Evolutionary conservation across 1,284 basidiomycete species (phyloP), one percentile per base, ranked within the genome.

Genomic region (Sporisorium exsertum): DNA sequence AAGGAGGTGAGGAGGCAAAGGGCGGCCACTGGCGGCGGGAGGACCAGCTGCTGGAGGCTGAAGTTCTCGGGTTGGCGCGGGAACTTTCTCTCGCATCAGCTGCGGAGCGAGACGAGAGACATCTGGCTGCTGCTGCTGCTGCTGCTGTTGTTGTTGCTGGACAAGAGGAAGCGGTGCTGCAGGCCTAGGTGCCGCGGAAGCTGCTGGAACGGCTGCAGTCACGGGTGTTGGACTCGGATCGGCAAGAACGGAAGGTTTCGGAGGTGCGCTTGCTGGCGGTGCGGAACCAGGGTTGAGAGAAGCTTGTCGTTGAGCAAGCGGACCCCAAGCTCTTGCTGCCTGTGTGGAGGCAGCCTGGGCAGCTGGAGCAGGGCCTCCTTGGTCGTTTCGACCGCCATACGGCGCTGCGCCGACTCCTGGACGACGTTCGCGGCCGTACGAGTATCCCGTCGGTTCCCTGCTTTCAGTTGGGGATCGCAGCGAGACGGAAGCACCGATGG

Each of bases 241-340:
- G 5, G 47, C 45, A 35, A 59, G 24, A 2, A 42, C 24, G 5
- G 60, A 42, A 15, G 69, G 26, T 42, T 47, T 64, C 26, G 67
- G 24, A 8, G 65, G 37, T 24, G 50, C 56, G 35, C 45, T 35
- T 20, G 58, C 40, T 10, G 66, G 60, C 15, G 61, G 65, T n/a
- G 63, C 62, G 15, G 73, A 56, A 58, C 65, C 68, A 3, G 73
- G 74, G 16, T 77, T 77, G 50, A 77, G 59, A 22, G 74, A 77
- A 53, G 80, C 73, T 56, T 78, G 64, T 58, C 80, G 53, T 61
- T 80, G 52, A 65, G 82, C 83, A 15, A 85, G 60, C 2, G 83
- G 82, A 10, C 83, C 83, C 83, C 83, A 85, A 24, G 74, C 70
- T 33, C 74, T 58, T 10, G 35, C 74, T 0, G 73, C 73, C n/a